phyloP scores from a whole-genome alignment of 2,329 filamentous ascomycete genomes.

The Penicillium sclerotigenum region DNA sequence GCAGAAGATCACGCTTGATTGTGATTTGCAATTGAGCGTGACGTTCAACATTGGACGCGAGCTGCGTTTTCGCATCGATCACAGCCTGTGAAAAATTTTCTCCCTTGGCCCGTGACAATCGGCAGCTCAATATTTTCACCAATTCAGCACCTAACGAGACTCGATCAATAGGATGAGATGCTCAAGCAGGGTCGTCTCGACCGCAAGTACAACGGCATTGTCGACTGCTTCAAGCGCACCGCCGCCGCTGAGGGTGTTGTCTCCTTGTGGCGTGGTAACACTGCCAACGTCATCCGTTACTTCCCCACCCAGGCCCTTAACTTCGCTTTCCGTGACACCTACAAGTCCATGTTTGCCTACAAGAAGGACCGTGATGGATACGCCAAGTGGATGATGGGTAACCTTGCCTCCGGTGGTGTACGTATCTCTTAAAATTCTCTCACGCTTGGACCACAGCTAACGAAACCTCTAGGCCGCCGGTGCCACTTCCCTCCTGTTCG shows the following conservation, averaged over 20 bases:
- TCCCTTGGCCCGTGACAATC: constrained; percentile 5
- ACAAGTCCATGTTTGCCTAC: constrained; percentile 99
- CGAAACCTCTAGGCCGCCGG: constrained; percentile 67
- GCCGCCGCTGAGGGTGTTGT: constrained; percentile 86
- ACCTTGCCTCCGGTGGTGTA: constrained; percentile 99
- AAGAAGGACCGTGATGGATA: constrained; percentile 99
- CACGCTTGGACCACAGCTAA: background rate
- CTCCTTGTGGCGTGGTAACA: constrained; percentile 99
- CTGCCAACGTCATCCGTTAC: constrained; percentile 99
- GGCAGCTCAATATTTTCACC: background rate
- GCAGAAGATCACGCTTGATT: background rate
- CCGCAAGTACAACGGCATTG: constrained; percentile 92
- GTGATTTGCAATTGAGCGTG: background rate
- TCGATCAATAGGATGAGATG: constrained; percentile 92
- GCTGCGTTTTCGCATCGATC: background rate
- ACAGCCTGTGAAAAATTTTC: constrained; percentile 17
- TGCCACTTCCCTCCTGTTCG: constrained; percentile 99
- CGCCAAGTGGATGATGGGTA: constrained; percentile 98
- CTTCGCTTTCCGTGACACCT: constrained; percentile 99
- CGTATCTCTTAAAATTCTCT: constrained; percentile 42
- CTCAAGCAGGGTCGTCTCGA: constrained; percentile 97
- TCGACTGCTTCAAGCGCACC: constrained; percentile 93
- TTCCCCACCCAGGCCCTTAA: constrained; percentile 99
- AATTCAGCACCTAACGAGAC: constrained; percentile 10
- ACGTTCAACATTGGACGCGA: background rate